phyloP scores from a whole-genome alignment of 352 stramenopile species.

The Globisporangium echinulatum region DNA sequence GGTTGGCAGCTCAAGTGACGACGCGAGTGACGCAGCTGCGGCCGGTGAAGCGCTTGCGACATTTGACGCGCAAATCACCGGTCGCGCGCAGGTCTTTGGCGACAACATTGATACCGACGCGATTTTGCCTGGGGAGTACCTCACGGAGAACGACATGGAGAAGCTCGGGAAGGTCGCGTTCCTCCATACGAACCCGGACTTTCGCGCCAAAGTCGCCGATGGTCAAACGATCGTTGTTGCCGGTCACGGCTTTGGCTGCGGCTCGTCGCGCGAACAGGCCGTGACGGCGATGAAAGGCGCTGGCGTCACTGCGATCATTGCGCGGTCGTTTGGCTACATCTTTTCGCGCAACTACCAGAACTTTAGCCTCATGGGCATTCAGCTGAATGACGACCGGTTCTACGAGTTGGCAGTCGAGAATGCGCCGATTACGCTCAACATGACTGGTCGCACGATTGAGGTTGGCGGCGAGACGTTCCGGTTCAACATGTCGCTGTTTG shows the following conservation, averaged over 20 bases:
- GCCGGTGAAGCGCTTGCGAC: constrained; percentile 27
- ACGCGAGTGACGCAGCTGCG: constrained; percentile 17
- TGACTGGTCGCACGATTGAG: constrained; percentile 76
- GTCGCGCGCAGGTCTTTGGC: constrained; percentile 75
- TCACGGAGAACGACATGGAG: constrained; percentile 84
- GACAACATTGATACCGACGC: constrained; percentile 88
- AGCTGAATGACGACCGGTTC: constrained; percentile 72
- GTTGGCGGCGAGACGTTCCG: constrained; percentile 67
- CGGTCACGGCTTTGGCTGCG: constrained; percentile 76
- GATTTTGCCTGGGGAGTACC: constrained; percentile 75
- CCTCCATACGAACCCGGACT: constrained; percentile 81
- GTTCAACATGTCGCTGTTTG: constrained; percentile 86
- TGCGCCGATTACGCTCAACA: constrained; percentile 72
- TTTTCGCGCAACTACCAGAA: constrained; percentile 88
- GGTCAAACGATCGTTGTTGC: constrained; percentile 75
- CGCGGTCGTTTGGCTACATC: constrained; percentile 83
- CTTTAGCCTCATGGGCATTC: constrained; percentile 78
- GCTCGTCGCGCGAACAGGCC: constrained; percentile 79
- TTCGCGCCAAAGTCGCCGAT: constrained; percentile 68
- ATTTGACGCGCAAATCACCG: constrained; percentile 50
- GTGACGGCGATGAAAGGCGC: constrained; percentile 78
- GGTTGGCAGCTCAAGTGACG: not conserved
- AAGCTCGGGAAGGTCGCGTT: constrained; percentile 80
- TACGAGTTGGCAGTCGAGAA: constrained; percentile 78
- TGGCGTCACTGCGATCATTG: constrained; percentile 76